Percentiles rank a stretch among this genome's conserved stretches.
Conservation (phyloP, 2,329 filamentous ascomycete species). For the Penicillium concentricum region DNA sequence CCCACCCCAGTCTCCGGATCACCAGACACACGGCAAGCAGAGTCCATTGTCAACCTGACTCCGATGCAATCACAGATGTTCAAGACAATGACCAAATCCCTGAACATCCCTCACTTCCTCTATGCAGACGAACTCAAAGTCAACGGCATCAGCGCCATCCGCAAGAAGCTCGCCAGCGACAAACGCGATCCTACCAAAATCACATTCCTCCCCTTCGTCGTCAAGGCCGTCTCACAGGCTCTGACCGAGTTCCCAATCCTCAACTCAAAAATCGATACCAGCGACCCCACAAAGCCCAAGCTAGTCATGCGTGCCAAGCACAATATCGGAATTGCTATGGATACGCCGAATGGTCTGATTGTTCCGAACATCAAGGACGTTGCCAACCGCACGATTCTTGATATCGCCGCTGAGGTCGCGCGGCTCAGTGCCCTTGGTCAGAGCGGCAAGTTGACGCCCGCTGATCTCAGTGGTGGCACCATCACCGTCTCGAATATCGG, state of each 20-base stretch:
- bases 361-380: slow-evolving; percentile 92
- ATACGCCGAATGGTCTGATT: slow-evolving; percentile 81
- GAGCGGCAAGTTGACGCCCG: slow-evolving; percentile 69
- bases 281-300: slow-evolving; percentile 63
- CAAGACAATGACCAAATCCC: slow-evolving; percentile 91
- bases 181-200: slow-evolving; percentile 60
- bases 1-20: slow-evolving; percentile 29
- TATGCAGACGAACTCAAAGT: slow-evolving; percentile 91
- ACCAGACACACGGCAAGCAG: slow-evolving; percentile 55
- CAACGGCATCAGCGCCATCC: slow-evolving; percentile 68
- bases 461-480: slow-evolving; percentile 80
- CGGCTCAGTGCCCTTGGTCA: slow-evolving; percentile 72
- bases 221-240: slow-evolving; percentile 90
- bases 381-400: slow-evolving; percentile 69
- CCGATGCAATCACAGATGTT: slow-evolving; percentile 91
- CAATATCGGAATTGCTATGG: slow-evolving; percentile 95
- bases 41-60: slow-evolving; percentile 69
- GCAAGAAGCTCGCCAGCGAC: slow-evolving; percentile 70
- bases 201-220: slow-evolving; percentile 89
- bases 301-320: slow-evolving; percentile 79
- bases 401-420: slow-evolving; percentile 73
- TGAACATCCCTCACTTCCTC: slow-evolving; percentile 90
- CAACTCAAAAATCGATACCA: slow-evolving; percentile 76
- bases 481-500: slow-evolving; percentile 98
- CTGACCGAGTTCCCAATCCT: slow-evolving; percentile 79